Percentiles rank a stretch among this genome's conserved stretches.
These are phyloP conservation scores for Lasiodiplodia citricola DNA, from an alignment of 2,329 filamentous ascomycete species.

Conservation along the genomic window DNA sequence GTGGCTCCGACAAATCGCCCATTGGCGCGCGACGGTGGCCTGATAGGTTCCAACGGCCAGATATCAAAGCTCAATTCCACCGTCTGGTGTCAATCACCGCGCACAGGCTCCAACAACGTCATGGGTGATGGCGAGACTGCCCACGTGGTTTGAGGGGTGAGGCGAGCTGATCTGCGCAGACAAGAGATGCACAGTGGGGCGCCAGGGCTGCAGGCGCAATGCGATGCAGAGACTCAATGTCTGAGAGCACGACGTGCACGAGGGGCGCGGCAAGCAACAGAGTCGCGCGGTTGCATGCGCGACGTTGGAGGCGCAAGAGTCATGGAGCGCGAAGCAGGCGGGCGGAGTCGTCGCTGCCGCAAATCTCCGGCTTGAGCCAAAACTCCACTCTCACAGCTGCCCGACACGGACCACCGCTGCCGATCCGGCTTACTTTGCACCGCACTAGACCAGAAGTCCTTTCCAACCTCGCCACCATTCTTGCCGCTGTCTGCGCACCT, in stretches of 20 bases:
- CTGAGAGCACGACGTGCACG: not conserved
- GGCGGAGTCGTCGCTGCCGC: not conserved
- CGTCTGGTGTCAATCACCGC: not conserved
- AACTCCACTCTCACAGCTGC: not conserved
- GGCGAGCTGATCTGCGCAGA: not conserved
- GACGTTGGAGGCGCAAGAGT: not conserved
- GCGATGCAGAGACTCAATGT: not conserved
- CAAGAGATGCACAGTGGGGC: not conserved
- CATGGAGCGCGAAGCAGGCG: not conserved
- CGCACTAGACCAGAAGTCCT: not conserved
- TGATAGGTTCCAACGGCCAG: not conserved
- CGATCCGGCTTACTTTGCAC: not conserved
- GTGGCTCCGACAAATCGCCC: not conserved
- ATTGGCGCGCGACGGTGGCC: not conserved
- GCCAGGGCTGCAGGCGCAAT: not conserved
- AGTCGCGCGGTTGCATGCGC: not conserved
- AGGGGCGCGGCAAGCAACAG: not conserved
- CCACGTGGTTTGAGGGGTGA: not conserved
- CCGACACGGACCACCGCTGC: not conserved
- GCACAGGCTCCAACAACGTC: not conserved
- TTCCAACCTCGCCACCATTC: not conserved
- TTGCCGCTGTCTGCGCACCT: not conserved
- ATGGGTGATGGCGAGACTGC: not conserved
- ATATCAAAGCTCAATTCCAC: not conserved
- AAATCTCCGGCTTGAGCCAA: conserved; percentile 12